Percentiles rank a stretch among this genome's conserved stretches.
Evolutionary conservation across 148 eudicot genomes (phyloP).

Genomic region (Limonium bicolor): DNA sequence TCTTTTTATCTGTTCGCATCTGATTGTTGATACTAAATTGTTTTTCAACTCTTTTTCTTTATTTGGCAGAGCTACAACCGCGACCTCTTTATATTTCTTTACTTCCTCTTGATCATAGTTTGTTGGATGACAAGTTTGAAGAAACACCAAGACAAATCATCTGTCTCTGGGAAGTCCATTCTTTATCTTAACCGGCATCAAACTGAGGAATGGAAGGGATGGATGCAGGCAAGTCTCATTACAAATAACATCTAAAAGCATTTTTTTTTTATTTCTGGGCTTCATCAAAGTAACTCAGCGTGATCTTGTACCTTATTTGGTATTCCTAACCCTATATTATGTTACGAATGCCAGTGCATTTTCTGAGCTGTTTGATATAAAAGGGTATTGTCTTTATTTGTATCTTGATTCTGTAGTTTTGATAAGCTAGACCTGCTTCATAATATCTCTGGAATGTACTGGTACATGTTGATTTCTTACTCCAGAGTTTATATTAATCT

Average conservation of each 20-base stretch:
- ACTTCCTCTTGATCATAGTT: conserved; percentile 74
- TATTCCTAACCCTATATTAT: neutral
- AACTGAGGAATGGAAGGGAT: conserved; percentile 99
- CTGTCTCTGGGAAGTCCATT: conserved; percentile 65
- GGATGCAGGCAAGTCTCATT: conserved; percentile 79
- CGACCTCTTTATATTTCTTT: conserved; percentile 87
- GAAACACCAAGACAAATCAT: conserved; percentile 74
- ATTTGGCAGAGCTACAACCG: conserved; percentile 80
- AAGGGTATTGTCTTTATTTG: neutral
- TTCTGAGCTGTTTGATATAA: neutral
- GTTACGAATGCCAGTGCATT: neutral
- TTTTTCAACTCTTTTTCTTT: too few species aligned
- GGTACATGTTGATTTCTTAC: neutral
- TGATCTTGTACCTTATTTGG: neutral
- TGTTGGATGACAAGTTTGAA: conserved; percentile 71
- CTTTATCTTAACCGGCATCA: conserved; percentile 90
- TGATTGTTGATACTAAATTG: too few species aligned
- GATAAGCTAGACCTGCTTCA: neutral
- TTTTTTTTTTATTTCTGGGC: neutral
- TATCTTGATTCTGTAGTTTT: neutral
- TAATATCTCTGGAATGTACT: neutral
- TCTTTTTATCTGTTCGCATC: too few species aligned
- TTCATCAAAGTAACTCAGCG: neutral
- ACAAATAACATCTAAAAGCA: neutral
- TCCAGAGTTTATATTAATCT: neutral